Evolutionary conservation across 169 alveolate species (phyloP).

Genomic region (Plasmodium sp.): DNA sequence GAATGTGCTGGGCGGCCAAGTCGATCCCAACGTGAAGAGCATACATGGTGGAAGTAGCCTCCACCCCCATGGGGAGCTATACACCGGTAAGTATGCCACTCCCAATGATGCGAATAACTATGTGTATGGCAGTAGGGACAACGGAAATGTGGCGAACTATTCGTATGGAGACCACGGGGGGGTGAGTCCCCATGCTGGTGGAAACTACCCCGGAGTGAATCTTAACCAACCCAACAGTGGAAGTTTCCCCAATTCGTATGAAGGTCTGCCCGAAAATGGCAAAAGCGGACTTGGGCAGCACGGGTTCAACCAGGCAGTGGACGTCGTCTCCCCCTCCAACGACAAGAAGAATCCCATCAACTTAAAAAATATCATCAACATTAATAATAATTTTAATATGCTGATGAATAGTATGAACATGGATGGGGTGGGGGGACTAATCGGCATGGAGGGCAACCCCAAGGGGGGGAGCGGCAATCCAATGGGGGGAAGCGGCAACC

Average conservation of each 20-base stretch:
- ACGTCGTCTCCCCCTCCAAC: neutral
- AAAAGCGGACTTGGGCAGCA: neutral
- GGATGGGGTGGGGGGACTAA: neutral
- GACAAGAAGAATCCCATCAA: slow-evolving; percentile 5
- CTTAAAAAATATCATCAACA: slow-evolving; percentile 34
- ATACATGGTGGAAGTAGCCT: neutral
- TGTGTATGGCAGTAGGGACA: neutral
- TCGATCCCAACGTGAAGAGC: neutral
- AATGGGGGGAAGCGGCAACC: neutral
- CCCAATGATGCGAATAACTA: neutral
- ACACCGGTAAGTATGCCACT: neutral
- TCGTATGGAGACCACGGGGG: neutral
- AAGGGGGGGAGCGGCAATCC: neutral
- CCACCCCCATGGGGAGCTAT: neutral
- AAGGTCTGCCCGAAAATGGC: neutral
- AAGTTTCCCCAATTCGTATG: slow-evolving; percentile 14
- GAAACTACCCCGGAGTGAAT: neutral
- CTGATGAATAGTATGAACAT: slow-evolving; percentile 21
- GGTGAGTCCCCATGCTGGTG: neutral
- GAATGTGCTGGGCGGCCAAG: neutral
- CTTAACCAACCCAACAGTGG: neutral
- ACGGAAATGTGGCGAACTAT: neutral
- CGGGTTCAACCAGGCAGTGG: neutral
- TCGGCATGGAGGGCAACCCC: neutral
- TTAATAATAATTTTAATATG: slow-evolving; percentile 46